Conservation (phyloP, 371 early-diverging fungal genomes). For the Mortierella sp. region DNA sequence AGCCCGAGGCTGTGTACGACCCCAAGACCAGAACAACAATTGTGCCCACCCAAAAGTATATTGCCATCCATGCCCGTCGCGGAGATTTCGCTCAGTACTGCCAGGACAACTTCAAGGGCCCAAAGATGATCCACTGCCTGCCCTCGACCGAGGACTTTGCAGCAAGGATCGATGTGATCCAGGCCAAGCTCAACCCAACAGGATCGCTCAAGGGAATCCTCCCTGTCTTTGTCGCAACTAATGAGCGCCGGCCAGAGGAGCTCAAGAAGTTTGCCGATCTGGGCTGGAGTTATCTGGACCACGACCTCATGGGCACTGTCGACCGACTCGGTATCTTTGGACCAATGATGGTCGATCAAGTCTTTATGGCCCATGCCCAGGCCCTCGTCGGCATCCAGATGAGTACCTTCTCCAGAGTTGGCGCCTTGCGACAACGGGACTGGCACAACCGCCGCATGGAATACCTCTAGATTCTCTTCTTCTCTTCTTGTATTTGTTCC, state of each 20-base stretch:
- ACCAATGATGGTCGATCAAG: constrained; percentile 53
- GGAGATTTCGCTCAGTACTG: constrained; percentile 56
- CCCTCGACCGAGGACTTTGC: constrained; percentile 50
- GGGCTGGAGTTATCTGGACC: constrained; percentile 48
- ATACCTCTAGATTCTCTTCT: constrained; percentile 32
- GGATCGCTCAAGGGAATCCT: constrained; percentile 21
- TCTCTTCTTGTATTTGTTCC: neutral
- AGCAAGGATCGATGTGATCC: constrained; percentile 36
- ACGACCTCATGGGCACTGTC: constrained; percentile 37
- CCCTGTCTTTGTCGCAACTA: constrained; percentile 52
- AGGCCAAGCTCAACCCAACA: constrained; percentile 25
- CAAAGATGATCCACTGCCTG: constrained; percentile 46
- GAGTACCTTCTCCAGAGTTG: constrained; percentile 54
- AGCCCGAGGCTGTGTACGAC: constrained; percentile 35
- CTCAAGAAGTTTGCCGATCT: constrained; percentile 53
- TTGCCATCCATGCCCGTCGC: constrained; percentile 49
- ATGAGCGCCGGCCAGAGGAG: constrained; percentile 48
- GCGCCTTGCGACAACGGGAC: constrained; percentile 47
- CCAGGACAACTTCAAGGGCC: constrained; percentile 36
- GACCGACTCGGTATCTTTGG: constrained; percentile 48
- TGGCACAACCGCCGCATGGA: constrained; percentile 45
- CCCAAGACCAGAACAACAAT: constrained; percentile 24
- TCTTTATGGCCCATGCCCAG: constrained; percentile 48
- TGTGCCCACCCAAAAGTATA: constrained; percentile 35
- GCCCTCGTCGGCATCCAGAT: constrained; percentile 46